phyloP scores from a whole-genome alignment of 2,329 filamentous ascomycete species.

The Colletotrichum sp. region DNA sequence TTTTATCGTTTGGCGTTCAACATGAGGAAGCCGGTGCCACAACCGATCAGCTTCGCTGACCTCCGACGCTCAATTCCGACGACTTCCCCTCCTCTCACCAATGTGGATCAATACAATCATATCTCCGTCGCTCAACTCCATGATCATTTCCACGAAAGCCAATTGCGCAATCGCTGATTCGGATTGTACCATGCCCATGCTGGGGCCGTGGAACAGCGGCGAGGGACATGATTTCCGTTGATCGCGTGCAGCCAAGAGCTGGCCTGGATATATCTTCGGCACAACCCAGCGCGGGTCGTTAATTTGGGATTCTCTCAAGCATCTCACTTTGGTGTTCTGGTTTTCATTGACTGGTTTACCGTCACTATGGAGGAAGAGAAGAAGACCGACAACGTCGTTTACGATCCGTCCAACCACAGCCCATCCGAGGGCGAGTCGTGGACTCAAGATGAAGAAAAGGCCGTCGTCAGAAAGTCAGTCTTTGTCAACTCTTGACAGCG shows the following conservation, averaged over 20 bases:
- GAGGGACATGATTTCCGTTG: background rate
- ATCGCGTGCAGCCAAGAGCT: background rate
- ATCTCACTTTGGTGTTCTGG: background rate
- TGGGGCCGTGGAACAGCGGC: background rate
- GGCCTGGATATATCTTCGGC: background rate
- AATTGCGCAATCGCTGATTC: background rate
- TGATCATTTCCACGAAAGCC: background rate
- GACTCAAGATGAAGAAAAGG: background rate
- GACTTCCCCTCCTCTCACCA: background rate
- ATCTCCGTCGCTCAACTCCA: background rate
- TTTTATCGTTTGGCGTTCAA: background rate
- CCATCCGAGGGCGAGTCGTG: background rate
- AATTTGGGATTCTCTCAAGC: background rate
- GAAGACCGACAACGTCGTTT: background rate
- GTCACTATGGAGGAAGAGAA: background rate
- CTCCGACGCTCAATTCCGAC: background rate
- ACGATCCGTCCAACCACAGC: background rate
- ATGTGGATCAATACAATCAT: background rate
- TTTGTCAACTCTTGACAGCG: accelerated
- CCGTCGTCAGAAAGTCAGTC: background rate
- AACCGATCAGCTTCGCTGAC: background rate
- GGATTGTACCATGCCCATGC: background rate
- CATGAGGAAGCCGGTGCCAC: background rate
- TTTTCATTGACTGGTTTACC: accelerated
- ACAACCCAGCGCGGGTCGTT: background rate